Percentiles rank a stretch among this genome's conserved stretches.
These are phyloP conservation scores for Candida ficus DNA, from an alignment of 805 yeast genomes.

Conservation along the genomic window DNA sequence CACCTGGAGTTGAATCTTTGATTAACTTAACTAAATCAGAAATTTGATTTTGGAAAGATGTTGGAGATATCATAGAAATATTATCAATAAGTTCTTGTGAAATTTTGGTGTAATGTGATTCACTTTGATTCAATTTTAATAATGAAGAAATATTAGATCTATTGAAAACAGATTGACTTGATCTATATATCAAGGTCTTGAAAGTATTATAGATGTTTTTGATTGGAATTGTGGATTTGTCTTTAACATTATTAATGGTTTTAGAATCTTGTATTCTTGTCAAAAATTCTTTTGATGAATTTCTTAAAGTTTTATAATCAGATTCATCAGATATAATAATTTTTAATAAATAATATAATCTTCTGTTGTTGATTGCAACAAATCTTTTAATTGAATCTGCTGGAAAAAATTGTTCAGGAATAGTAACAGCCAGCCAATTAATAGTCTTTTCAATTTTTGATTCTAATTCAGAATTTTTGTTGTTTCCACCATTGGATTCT, in stretches of 20 bases:
- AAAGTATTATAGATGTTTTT: constrained; percentile 48
- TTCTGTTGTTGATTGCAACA: constrained; percentile 48
- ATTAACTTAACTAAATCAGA: constrained; percentile 41
- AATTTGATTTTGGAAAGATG: constrained; percentile 57
- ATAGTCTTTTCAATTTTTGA: constrained; percentile 48
- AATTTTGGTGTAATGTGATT: constrained; percentile 24
- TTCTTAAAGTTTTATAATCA: constrained; percentile 54
- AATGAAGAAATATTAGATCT: constrained; percentile 55
- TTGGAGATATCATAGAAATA: constrained; percentile 57
- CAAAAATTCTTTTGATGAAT: constrained; percentile 59
- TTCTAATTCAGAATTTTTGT: constrained; percentile 20
- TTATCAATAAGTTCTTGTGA: constrained; percentile 54
- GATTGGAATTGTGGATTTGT: constrained; percentile 33
- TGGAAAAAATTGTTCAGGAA: constrained; percentile 50
- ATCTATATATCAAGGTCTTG: constrained; percentile 54
- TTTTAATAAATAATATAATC: constrained; percentile 52
- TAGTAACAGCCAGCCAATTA: constrained; percentile 53
- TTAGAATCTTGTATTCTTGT: constrained; percentile 50
- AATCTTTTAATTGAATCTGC: constrained; percentile 48
- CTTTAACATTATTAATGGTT: constrained; percentile 32
- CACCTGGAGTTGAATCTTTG: constrained; percentile 23
- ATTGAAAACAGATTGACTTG: constrained; percentile 59
- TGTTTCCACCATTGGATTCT: constrained; percentile 30
- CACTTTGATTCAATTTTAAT: constrained; percentile 34
- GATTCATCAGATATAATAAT: constrained; percentile 51